Conservation (phyloP, 352 stramenopile species). For the Lagenidium sp. region DNA sequence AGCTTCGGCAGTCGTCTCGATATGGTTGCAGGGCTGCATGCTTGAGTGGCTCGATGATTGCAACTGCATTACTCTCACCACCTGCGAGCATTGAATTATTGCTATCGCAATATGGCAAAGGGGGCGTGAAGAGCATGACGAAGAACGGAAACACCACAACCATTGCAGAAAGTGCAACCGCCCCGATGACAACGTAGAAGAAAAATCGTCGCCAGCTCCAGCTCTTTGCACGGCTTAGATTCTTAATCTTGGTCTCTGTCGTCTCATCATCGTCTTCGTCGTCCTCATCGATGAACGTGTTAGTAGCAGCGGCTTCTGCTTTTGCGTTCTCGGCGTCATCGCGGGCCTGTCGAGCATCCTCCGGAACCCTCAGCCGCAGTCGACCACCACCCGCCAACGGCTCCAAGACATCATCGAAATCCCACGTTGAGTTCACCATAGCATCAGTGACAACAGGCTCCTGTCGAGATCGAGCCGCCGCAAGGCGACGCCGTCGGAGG, state of each 20-base stretch:
- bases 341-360: conserved; percentile 12
- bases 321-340: conserved; percentile 11
- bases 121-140: conserved; percentile 18
- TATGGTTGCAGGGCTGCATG: conserved; percentile 42
- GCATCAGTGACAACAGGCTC: conserved; percentile 13
- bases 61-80: conserved; percentile 13
- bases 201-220: conserved; percentile 28
- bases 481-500: conserved; percentile 32
- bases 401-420: conserved; percentile 14
- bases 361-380: conserved; percentile 3
- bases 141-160: conserved; percentile 33
- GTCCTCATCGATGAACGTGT: conserved; percentile 10
- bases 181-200: conserved; percentile 23
- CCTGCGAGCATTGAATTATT: conserved; percentile 10
- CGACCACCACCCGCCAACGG: conserved; percentile 2
- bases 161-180: conserved; percentile 25
- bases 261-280: conserved; percentile 42
- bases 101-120: conserved; percentile 45
- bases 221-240: conserved; percentile 24
- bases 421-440: conserved; percentile 15
- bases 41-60: conserved; percentile 22
- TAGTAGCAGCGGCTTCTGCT: conserved; percentile 11
- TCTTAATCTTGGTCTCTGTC: conserved; percentile 27
- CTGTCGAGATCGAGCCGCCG: conserved; percentile 26
- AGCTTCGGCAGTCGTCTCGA: conserved; percentile 35